phyloP scores from a whole-genome alignment of 805 yeast genomes.

The Candida sanyiensis region DNA sequence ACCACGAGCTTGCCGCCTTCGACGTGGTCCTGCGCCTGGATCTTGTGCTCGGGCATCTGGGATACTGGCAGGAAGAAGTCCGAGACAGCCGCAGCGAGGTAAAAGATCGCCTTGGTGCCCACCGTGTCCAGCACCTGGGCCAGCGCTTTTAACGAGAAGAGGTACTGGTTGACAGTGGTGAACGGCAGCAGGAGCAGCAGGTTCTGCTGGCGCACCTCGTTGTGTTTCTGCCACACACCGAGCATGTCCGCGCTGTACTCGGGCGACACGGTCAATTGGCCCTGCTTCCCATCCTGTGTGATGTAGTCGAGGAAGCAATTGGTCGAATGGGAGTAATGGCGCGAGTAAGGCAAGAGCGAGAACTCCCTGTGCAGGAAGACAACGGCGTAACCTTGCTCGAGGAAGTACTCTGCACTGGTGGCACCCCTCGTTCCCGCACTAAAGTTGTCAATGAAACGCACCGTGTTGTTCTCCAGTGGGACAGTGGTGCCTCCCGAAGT shows the following conservation, averaged over 20 bases:
- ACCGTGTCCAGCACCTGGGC: constrained; percentile 52
- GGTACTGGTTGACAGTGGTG: constrained; percentile 91
- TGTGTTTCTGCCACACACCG: constrained; percentile 50
- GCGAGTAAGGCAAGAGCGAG: constrained; percentile 85
- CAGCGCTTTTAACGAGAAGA: constrained; percentile 71
- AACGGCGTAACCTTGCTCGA: constrained; percentile 84
- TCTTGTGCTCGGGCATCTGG: constrained; percentile 87
- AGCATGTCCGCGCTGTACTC: constrained; percentile 58
- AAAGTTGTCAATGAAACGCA: constrained; percentile 92
- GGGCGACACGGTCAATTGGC: constrained; percentile 55
- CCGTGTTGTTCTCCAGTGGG: constrained; percentile 95
- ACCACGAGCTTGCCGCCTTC: constrained; percentile 69
- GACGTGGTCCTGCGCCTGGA: constrained; percentile 65
- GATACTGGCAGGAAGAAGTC: constrained; percentile 90
- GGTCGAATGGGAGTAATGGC: constrained; percentile 81
- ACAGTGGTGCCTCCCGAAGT: constrained; percentile 98
- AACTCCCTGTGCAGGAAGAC: constrained; percentile 90
- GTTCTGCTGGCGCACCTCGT: constrained; percentile 29
- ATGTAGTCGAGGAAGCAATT: constrained; percentile 83
- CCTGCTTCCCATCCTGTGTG: constrained; percentile 39
- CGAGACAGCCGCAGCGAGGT: constrained; percentile 95
- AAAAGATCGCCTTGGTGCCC: constrained; percentile 63
- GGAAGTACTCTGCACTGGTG: constrained; percentile 85
- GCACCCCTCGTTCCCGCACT: constrained; percentile 99
- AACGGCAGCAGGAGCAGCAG: constrained; percentile 63